A percentile compares a stretch with the other conserved stretches of the same genome.
Conservation (phyloP, 2,329 filamentous ascomycete species). For the Madurella fahalii region DNA sequence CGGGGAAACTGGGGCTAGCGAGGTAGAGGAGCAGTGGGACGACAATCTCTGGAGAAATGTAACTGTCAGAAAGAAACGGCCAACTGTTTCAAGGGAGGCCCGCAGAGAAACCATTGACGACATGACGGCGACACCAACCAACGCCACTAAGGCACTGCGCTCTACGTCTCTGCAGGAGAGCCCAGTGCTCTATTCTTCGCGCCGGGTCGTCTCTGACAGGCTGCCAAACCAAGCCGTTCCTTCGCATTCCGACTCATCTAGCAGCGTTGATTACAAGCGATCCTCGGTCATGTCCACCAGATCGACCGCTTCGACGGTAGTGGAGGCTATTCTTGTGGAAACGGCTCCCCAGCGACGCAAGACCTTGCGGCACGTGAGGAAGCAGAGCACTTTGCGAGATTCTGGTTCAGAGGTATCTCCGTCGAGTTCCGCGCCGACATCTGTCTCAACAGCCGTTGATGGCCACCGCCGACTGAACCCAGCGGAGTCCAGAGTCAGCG, state of each 20-base stretch:
- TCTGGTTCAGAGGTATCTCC: conserved; percentile 40
- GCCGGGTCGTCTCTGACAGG: conserved; percentile 29
- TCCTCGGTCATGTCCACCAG: conserved; percentile 52
- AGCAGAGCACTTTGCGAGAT: conserved; percentile 49
- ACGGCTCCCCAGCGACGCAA: conserved; percentile 44
- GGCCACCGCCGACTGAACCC: conserved; percentile 17
- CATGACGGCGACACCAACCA: conserved; percentile 45
- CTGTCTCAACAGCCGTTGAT: conserved; percentile 31
- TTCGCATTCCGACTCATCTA: conserved; percentile 38
- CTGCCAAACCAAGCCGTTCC: conserved; percentile 27
- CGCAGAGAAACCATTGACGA: conserved; percentile 45
- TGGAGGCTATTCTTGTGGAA: conserved; percentile 57
- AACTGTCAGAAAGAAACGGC: conserved; percentile 45
- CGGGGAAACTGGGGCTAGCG: conserved; percentile 29
- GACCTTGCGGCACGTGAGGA: conserved; percentile 59
- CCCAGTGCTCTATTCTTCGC: conserved; percentile 37
- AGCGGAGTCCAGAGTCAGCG: conserved; percentile 26
- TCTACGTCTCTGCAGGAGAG: conserved; percentile 44
- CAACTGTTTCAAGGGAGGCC: conserved; percentile 27
- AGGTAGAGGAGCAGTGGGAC: conserved; percentile 54
- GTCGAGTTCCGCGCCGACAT: conserved; percentile 41
- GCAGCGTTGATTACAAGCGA: conserved; percentile 43
- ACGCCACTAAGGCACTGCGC: conserved; percentile 48
- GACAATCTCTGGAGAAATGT: conserved; percentile 51
- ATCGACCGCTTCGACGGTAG: conserved; percentile 52